Percentiles rank a stretch among this genome's conserved stretches.
phyloP scores from a whole-genome alignment of 768 basidiomycete genomes.

The Phlegmacium glaucopus region DNA sequence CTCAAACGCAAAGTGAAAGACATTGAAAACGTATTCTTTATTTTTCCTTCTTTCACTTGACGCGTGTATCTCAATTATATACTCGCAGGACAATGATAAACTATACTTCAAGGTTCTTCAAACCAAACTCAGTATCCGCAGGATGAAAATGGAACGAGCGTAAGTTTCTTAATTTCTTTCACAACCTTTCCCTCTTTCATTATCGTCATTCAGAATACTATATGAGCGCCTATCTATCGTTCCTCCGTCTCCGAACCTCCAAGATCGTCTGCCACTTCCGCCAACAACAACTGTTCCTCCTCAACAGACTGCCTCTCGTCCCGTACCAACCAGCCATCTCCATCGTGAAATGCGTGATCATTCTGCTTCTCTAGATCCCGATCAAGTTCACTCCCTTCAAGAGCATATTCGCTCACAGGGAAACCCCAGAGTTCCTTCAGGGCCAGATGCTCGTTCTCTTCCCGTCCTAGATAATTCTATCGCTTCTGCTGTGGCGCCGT shows the following conservation, averaged over 20 bases:
- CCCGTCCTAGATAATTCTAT: conserved; percentile 44
- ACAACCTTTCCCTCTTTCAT: conserved; percentile 10
- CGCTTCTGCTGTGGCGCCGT: conserved; percentile 40
- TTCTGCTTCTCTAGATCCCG: conserved; percentile 38
- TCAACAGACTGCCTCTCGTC: conserved; percentile 31
- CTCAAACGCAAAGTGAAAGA: conserved; percentile 86
- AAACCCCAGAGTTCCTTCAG: conserved; percentile 42
- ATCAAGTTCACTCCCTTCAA: conserved; percentile 35
- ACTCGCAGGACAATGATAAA: conserved; percentile 79
- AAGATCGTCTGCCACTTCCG: conserved; percentile 34
- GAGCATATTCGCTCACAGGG: conserved; percentile 52
- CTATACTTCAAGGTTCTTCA: conserved; percentile 76
- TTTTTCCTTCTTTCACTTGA: conserved; percentile 12
- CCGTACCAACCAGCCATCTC: conserved; percentile 24
- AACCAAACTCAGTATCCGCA: conserved; percentile 78
- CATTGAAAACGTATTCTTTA: conserved; percentile 67
- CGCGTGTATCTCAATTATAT: conserved; percentile 8
- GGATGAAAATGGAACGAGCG: conserved; percentile 88
- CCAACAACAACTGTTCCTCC: conserved; percentile 28
- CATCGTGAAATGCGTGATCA: conserved; percentile 38
- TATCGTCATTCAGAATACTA: conserved; percentile 45
- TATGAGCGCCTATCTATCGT: conserved; percentile 72
- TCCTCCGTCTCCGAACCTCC: conserved; percentile 52
- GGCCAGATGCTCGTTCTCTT: conserved; percentile 46
- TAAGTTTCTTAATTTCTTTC: conserved; percentile 38